A percentile compares a stretch with the other conserved stretches of the same genome.
phyloP scores from a whole-genome alignment of 1,284 basidiomycete species.

The Schizopora paradoxa region DNA sequence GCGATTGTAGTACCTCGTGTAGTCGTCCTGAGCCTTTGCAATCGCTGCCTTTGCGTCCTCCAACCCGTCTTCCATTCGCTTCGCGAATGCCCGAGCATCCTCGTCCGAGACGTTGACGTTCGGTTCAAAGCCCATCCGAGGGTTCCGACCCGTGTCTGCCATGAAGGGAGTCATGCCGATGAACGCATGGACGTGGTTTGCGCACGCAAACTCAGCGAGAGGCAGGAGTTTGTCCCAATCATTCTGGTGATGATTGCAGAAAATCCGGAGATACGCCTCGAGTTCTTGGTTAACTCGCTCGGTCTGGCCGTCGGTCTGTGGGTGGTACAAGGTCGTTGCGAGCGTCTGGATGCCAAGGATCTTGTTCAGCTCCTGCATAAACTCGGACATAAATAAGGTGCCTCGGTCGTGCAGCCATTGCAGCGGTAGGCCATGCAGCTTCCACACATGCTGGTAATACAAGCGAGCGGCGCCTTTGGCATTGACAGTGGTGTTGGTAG shows the following conservation, averaged over 20 bases:
- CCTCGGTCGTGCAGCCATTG: slow-evolving; percentile 26
- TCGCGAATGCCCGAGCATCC: too few species aligned
- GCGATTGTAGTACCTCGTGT: too few species aligned
- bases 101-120: too few species aligned
- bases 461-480: slow-evolving; percentile 10
- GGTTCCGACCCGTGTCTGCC: slow-evolving; percentile 7
- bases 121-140: not conserved
- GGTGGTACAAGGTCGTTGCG: slow-evolving; percentile 24
- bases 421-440: slow-evolving; percentile 18
- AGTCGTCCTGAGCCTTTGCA: too few species aligned
- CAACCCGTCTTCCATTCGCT: too few species aligned
- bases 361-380: slow-evolving; percentile 17
- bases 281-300: slow-evolving; percentile 25
- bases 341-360: slow-evolving; percentile 16
- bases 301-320: slow-evolving; percentile 26
- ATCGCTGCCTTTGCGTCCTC: too few species aligned
- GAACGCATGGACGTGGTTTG: slow-evolving; percentile 20
- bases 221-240: slow-evolving; percentile 27
- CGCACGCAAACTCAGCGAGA: slow-evolving; percentile 22
- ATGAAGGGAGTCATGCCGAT: slow-evolving; percentile 27
- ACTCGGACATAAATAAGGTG: slow-evolving; percentile 20
- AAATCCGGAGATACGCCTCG: slow-evolving; percentile 21
- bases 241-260: slow-evolving; percentile 25
- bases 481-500: slow-evolving; percentile 19
- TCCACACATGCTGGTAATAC: slow-evolving; percentile 20